These are phyloP conservation scores for Sclerotinia glacialis DNA, from an alignment of 2,329 filamentous ascomycete species.

Conservation along the genomic window DNA sequence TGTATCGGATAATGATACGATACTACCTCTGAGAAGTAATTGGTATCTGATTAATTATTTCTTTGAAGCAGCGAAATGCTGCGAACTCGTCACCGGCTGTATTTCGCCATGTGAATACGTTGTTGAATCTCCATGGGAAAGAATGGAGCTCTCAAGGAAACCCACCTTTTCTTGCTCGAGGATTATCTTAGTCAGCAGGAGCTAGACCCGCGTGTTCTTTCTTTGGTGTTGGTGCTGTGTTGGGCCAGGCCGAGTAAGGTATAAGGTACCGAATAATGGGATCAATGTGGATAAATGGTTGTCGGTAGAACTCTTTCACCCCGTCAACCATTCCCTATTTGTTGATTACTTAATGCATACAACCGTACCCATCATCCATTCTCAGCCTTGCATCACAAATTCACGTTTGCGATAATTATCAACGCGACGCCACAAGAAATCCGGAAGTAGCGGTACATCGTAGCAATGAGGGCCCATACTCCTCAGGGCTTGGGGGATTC, in stretches of 20 bases:
- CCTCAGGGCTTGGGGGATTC: slow-evolving; percentile 32
- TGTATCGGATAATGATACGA: slow-evolving; percentile 22
- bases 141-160: slow-evolving; percentile 18
- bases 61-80: slow-evolving; percentile 36
- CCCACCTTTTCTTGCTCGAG: slow-evolving; percentile 8
- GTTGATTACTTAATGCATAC: slow-evolving; percentile 4
- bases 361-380: neutral
- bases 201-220: neutral
- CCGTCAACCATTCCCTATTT: slow-evolving; percentile 12
- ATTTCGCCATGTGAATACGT: slow-evolving; percentile 32
- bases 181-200: slow-evolving; percentile 16
- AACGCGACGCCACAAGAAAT: slow-evolving; percentile 8
- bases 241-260: slow-evolving; percentile 1
- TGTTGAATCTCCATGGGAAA: slow-evolving; percentile 17
- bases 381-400: slow-evolving; percentile 11
- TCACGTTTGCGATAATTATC: slow-evolving; percentile 25
- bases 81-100: slow-evolving; percentile 36
- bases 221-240: neutral
- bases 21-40: slow-evolving; percentile 14
- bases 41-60: neutral
- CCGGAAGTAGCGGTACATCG: slow-evolving; percentile 1
- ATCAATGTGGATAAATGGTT: neutral
- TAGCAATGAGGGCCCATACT: slow-evolving; percentile 37
- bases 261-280: neutral
- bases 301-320: slow-evolving; percentile 1